Base-by-base conservation (phyloP, 208 protist genomes). In the Strigomonas culicis region DNA sequence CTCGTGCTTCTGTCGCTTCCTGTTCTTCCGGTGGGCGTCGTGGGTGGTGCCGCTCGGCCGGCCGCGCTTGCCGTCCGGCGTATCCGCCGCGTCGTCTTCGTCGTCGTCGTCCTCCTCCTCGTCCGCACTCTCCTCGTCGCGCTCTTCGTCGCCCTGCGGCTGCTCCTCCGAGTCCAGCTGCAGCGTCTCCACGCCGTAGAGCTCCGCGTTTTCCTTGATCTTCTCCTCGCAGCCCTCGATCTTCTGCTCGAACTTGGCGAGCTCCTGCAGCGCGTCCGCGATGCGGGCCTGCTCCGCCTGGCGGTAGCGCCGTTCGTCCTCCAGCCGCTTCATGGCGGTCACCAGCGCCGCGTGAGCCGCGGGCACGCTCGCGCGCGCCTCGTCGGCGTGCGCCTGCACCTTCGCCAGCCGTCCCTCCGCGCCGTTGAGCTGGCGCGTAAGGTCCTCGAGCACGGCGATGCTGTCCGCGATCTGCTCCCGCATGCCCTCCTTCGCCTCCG, bases 171-270 rank as follows among this genome's bases (percentile, higher is more conserved):
- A 27, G 10, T 72, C 63, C 0, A 87, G 65, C 56, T 89, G 70
- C 27, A 92, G 75, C 25, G 91, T 94, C 53, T 93, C 85, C 32
- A 77, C 66, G 31, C 93, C 93, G 63, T 95, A 97, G n/a, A 94
- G 65, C 70, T 90, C 82, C 1, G 79, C 80, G 64, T 93, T 96
- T 56, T 92, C 82, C 19, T 73, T 69, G 21, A 97, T 92, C 55
- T 93, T 92, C 67, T 81, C 77, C 68, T 96, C 89, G 64, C 82
- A 89, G 25, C 80, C 79, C 10, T 94, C 84, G 61, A 93, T 95
- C 66, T 95, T 95, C 70, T 95, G 80, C 65, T 86, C 77, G 70
- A 85, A 94, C 71, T 96, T 90, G 27, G 74, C 78, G 13, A 97
- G 52, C 63, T 94, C 85, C 71, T 92, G 81, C 58, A 93, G 63